Base-by-base conservation (phyloP, 2,329 filamentous ascomycete genomes). In the Periglandula ipomoeae region DNA sequence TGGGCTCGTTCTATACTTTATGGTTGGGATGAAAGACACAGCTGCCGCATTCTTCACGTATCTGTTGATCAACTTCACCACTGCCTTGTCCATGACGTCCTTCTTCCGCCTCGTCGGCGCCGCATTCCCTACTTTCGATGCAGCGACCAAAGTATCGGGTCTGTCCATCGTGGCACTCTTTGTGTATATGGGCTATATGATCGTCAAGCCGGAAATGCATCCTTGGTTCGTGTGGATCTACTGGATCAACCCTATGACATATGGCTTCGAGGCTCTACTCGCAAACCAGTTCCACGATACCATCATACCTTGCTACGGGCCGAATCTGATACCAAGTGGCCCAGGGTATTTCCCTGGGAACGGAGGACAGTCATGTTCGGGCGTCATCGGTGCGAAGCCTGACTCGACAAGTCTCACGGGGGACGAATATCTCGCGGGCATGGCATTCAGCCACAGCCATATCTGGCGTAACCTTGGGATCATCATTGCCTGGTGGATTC, bases 241-340 rank as follows among this genome's bases (percentile, higher is more conserved):
- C 52, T 82, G 79, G 76, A 74, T 84, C 20, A 74, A 85, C 53
- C 84, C 84, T 0, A 66, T 89, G 3, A 78, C 84, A 0, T 88
- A 87, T 50, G 81, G 73, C 0, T 89, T 87, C 50, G 81, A 87
- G 54, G 76, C 76, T 0, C 62, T 89, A 0, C 71, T 88, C 58
- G 71, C 81, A 0, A 89, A 89, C 56, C 85, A 89, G 59, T 87
- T 89, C 50, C 73, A 84, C 53, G 67, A 65, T 30, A 67, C 84
- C 58, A 68, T 58, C 2, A 72, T 81, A 17, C 64, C 69, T 1
- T 81, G 78, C 50, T 71, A 71, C 3, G 69, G 65, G 2, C 53
- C 52, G 24, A 77, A 76, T 50, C 61, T 81, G 5, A 66, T 81
- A 3, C 78, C 78, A 0, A 70, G 60, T 44, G 75, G 76, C 0